Evolutionary conservation across 768 basidiomycete species (phyloP).

Genomic region (Macrolepiota albuminosa): DNA sequence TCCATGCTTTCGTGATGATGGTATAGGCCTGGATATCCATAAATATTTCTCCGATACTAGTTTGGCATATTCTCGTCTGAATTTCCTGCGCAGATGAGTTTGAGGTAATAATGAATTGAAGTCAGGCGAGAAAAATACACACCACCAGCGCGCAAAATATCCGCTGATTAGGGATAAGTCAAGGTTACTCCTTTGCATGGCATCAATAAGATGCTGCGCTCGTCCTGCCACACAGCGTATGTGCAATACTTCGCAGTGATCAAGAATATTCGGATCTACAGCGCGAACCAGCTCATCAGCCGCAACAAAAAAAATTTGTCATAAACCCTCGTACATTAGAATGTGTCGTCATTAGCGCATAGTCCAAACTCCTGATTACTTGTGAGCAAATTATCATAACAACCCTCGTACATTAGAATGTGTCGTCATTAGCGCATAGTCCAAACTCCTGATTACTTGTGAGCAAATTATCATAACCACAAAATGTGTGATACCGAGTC

Average conservation of each 20-base stretch:
- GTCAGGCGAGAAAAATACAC: constrained; percentile 21
- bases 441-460: constrained; percentile 56
- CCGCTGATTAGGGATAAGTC: constrained; percentile 40
- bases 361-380: constrained; percentile 65
- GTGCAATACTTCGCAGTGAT: constrained; percentile 89
- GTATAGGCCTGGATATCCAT: constrained; percentile 61
- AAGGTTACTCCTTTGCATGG: constrained; percentile 47
- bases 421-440: constrained; percentile 84
- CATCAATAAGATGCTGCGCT: constrained; percentile 41
- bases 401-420: constrained; percentile 56
- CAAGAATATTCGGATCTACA: constrained; percentile 79
- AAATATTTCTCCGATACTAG: constrained; percentile 53
- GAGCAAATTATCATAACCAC: neutral
- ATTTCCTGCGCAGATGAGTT: constrained; percentile 42
- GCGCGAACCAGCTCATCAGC: constrained; percentile 1
- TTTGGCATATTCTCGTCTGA: constrained; percentile 45
- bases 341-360: constrained; percentile 84
- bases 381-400: constrained; percentile 3
- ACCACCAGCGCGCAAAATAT: constrained; percentile 71
- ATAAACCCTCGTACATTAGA: constrained; percentile 47
- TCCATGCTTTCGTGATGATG: constrained; percentile 57
- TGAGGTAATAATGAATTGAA: neutral
- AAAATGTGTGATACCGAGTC: constrained; percentile 46
- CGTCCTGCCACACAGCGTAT: constrained; percentile 73
- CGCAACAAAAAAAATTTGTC: neutral